Evolutionary conservation across 495 filamentous ascomycete species (phyloP).

Genomic region (Massariosphaeria phaeospora): DNA sequence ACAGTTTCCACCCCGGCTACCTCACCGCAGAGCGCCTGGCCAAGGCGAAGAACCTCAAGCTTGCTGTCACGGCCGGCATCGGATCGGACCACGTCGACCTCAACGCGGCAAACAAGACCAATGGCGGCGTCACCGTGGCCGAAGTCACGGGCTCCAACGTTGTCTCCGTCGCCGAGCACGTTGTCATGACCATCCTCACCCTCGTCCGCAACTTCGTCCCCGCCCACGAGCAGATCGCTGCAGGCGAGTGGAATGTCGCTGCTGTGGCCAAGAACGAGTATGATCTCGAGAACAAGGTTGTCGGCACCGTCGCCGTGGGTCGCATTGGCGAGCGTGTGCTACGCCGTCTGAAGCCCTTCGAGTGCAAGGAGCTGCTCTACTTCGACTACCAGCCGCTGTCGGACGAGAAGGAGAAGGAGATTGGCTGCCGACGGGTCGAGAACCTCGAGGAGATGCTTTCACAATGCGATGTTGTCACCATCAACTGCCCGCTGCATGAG

Average conservation of each 20-base stretch:
- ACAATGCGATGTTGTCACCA: conserved; percentile 97
- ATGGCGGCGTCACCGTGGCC: conserved; percentile 93
- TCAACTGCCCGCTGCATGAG: conserved; percentile 99
- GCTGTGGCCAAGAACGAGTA: conserved; percentile 96
- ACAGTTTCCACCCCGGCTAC: conserved; percentile 97
- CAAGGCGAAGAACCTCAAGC: conserved; percentile 98
- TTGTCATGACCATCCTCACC: conserved; percentile 95
- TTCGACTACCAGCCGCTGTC: conserved; percentile 96
- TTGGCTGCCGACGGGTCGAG: conserved; percentile 85
- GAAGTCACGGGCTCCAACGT: conserved; percentile 78
- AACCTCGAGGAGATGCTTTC: conserved; percentile 87
- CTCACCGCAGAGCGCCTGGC: conserved; percentile 92
- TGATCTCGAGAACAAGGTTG: conserved; percentile 94
- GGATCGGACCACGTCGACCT: conserved; percentile 98
- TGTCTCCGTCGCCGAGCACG: conserved; percentile 55
- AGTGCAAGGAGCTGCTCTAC: conserved; percentile 99
- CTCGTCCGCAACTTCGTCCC: conserved; percentile 98
- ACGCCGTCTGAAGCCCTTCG: conserved; percentile 88
- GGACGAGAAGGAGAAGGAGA: conserved; percentile 87
- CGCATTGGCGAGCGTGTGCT: conserved; percentile 98
- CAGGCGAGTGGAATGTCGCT: conserved; percentile 92
- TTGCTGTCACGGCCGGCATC: conserved; percentile 90
- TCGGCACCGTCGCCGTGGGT: conserved; percentile 95
- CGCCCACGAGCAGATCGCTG: conserved; percentile 86
- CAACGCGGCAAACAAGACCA: conserved; percentile 94